A percentile compares a stretch with the other conserved stretches of the same genome.
These are phyloP conservation scores for Leccinum broughii DNA, from an alignment of 768 basidiomycete species.

Conservation along the genomic window DNA sequence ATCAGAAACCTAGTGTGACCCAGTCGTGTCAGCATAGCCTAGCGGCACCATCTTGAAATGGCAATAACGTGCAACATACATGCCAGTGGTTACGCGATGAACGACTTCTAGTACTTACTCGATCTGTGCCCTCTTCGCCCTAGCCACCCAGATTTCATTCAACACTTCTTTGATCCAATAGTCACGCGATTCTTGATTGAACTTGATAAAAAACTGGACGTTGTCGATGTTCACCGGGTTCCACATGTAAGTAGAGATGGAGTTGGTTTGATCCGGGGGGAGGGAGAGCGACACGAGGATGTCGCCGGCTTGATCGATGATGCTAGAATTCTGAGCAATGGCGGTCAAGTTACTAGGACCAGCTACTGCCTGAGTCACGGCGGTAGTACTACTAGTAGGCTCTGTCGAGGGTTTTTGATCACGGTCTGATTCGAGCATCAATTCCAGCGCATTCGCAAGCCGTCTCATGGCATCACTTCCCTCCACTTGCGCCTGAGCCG, in stretches of 20 bases:
- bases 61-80: too few relatives aligned
- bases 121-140: background rate
- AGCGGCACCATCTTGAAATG: too few relatives aligned
- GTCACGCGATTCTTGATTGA: background rate
- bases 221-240: background rate
- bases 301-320: too few relatives aligned
- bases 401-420: too few relatives aligned
- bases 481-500: background rate
- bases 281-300: too few relatives aligned
- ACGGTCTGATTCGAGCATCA: background rate
- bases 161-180: background rate
- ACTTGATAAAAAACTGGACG: background rate
- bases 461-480: background rate
- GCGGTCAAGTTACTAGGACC: background rate
- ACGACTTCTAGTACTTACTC: background rate
- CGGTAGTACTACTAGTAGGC: too few relatives aligned
- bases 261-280: too few relatives aligned
- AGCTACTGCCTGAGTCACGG: background rate
- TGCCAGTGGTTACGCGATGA: background rate
- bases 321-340: too few relatives aligned
- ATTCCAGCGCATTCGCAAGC: background rate
- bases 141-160: background rate
- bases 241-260: background rate
- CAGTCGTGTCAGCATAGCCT: too few relatives aligned
- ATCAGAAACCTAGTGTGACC: too few relatives aligned